Evolutionary conservation across 371 early-diverging fungal species (phyloP), one percentile per base, ranked within the genome.

Genomic region (Mucor circinelloides): DNA sequence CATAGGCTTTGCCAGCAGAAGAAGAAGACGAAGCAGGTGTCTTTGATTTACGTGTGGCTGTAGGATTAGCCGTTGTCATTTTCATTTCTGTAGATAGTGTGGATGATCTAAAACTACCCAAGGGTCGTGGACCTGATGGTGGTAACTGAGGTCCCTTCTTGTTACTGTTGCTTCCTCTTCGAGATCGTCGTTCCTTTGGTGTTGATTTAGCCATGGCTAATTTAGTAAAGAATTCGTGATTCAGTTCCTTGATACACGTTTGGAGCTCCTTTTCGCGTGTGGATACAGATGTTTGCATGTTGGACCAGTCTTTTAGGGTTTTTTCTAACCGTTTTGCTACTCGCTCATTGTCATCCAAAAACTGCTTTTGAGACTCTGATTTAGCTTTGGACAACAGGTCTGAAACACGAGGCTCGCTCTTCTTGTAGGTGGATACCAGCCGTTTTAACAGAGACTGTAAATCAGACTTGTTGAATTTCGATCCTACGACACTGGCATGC

Each of bases 161-260:
- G 1, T 34, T 54, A 34, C 56, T 54, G 15, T 54, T 62, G 56
- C 60, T 58, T 5, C 46, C 54, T 17, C 66, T 25, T 56, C 58
- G 48, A 13, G 67, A 25, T 17, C 58, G 42, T 52, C 63, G 38
- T 36, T 72, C 67, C 30, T 63, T 60, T 8, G 68, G 69, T 3
- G 58, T 48, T 0, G 73, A 67, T 68, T 75, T 78, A 0, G 80
- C 79, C 69, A 76, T 78, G 9, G 83, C 80, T 13, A 83, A 57
- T 50, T 80, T 83, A 17, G 80, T 80, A 63, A 78, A 83, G 48
- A 80, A 83, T 52, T 83, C 80, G 54, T 83, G 80, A 17, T 80
- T 72, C 6, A 83, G 64, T 32, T 76, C 74, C 36, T 77, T 73
- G 30, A 83, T 78, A 44, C 77, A 77, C 4, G 68, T 68, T 38